Conservation (phyloP, 108 stramenopile species). For the Cyclotella sp. region DNA sequence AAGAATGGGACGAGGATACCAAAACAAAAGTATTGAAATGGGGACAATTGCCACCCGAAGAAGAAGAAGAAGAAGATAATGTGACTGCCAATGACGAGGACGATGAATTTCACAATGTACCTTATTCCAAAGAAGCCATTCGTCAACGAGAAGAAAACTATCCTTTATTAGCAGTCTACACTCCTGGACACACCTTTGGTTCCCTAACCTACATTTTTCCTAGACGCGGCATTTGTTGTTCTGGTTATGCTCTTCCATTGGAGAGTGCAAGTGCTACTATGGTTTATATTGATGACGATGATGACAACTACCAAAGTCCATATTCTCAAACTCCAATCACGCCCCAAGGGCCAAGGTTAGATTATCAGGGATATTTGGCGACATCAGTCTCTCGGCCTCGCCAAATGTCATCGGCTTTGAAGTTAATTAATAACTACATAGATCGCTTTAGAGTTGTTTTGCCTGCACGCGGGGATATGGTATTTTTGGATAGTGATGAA, state of each 20-base stretch:
- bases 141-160: slow-evolving; percentile 70
- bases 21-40: slow-evolving; percentile 48
- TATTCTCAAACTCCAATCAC: slow-evolving; percentile 29
- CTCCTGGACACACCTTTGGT: slow-evolving; percentile 86
- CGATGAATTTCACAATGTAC: slow-evolving; percentile 34
- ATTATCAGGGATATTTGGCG: slow-evolving; percentile 81
- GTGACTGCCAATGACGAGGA: slow-evolving; percentile 25
- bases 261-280: slow-evolving; percentile 46
- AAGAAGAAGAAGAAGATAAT: slow-evolving; percentile 32
- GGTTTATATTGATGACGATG: slow-evolving; percentile 41
- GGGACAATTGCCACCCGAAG: slow-evolving; percentile 62
- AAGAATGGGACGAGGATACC: slow-evolving; percentile 74
- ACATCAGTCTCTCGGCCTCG: slow-evolving; percentile 72
- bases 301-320: slow-evolving; percentile 30
- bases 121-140: slow-evolving; percentile 74
- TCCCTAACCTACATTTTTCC: slow-evolving; percentile 83
- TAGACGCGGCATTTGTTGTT: slow-evolving; percentile 63
- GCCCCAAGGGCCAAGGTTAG: slow-evolving; percentile 68
- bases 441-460: slow-evolving; percentile 75
- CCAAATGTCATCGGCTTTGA: slow-evolving; percentile 77
- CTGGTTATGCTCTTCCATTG: slow-evolving; percentile 80
- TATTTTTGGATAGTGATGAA: slow-evolving; percentile 55
- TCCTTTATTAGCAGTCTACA: slow-evolving; percentile 77
- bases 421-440: slow-evolving; percentile 64
- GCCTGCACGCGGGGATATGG: slow-evolving; percentile 74